phyloP scores from a whole-genome alignment of 805 yeast species.

The Candida qinlingensis region DNA sequence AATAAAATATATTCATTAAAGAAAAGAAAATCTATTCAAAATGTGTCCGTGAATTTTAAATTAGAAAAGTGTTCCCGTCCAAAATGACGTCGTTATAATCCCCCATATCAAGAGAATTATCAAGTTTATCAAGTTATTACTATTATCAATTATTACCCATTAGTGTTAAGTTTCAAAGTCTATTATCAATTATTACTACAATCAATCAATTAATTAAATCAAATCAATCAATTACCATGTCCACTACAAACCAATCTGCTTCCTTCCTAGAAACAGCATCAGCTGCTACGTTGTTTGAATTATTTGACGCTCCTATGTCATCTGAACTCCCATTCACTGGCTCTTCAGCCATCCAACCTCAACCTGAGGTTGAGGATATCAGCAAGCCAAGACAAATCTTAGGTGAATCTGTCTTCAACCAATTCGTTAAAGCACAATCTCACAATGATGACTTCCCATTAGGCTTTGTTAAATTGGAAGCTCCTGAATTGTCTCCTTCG shows the following conservation, averaged over 20 bases:
- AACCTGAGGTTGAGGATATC: slow-evolving; percentile 1
- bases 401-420: slow-evolving; percentile 25
- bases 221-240: not conserved
- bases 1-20: slow-evolving; percentile 7
- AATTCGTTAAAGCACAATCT: slow-evolving; percentile 20
- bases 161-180: not conserved
- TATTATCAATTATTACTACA: not conserved
- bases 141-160: slow-evolving; percentile 5
- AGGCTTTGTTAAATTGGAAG: slow-evolving; percentile 20
- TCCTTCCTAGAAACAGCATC: slow-evolving; percentile 12
- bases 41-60: slow-evolving; percentile 22
- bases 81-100: slow-evolving; percentile 21
- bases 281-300: slow-evolving; percentile 22
- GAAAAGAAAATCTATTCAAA: slow-evolving; percentile 9
- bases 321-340: slow-evolving; percentile 5
- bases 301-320: slow-evolving; percentile 22
- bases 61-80: slow-evolving; percentile 15
- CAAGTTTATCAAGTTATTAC: not conserved
- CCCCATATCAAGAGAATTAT: not conserved
- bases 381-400: slow-evolving; percentile 25
- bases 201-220: not conserved
- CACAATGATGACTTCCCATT: slow-evolving; percentile 16
- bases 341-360: slow-evolving; percentile 6
- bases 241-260: slow-evolving; percentile 7
- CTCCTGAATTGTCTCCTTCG: slow-evolving; percentile 23